Evolutionary conservation across 306 rosid genomes (phyloP), one percentile per base, ranked within the genome.

Genomic region (Trifolium repens): DNA sequence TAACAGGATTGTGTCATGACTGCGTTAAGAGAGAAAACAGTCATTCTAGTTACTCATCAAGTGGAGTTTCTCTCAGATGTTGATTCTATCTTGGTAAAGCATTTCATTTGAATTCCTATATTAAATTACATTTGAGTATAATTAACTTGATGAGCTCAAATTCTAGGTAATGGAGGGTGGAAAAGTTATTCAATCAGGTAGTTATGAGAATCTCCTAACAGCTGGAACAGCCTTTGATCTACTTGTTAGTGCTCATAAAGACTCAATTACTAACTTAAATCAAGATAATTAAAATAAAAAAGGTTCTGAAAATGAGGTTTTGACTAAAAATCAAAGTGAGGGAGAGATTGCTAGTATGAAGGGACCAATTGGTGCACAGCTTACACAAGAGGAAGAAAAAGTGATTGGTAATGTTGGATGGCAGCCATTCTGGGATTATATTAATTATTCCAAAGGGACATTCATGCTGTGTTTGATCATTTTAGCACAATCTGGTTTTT

Each of bases 231-330:
- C 96, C 69, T 93, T 93, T 67, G 85, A 91, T 71, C 88, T 86
- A 64, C 98, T 93, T 52, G 96, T 93, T 67, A 85, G 81, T 58
- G 96, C 96, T 54, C 96, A 93, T 47, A 89, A 55, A 72, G 93
- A 91, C 69, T 67, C 84, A 19, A 80, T 88, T 57, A 37, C 80
- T 17, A 78, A 75, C 39, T 71, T 81, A n/a, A 84, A 76, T 44
- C 75, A 80, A 9, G 74, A 39, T 12, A 9, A 5, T 52, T 26
- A 52, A n/a, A 16, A 52, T 16, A 52, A 3, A 52, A 52, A 8
- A 52, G 26, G 58, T 52, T 52, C 26, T 17, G 26, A 52, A 52
- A 52, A 15, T 17, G 26, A 52, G 24, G 58, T 52, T 15, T 52
- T 52, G 58, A 16, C 57, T n/a, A 52, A 52, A 17, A 52, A 7